These are phyloP conservation scores for Candida buenavistaensis DNA, from an alignment of 1,139 yeast species.

Conservation along the genomic window DNA sequence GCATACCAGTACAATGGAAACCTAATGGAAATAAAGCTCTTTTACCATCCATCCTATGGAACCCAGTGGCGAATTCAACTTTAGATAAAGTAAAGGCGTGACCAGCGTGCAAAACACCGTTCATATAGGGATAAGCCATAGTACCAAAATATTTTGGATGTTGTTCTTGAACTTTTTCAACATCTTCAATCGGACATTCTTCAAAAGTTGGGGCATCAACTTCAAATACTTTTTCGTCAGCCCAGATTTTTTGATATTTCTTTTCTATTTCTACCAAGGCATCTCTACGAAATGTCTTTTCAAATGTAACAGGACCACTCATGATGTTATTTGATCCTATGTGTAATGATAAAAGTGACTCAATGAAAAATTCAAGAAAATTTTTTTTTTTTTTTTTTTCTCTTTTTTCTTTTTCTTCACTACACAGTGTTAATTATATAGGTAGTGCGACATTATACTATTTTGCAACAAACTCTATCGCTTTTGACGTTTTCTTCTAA, in stretches of 20 bases:
- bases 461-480: too few species aligned
- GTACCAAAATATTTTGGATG: conserved; percentile 89
- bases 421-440: too few species aligned
- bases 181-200: conserved; percentile 58
- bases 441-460: too few species aligned
- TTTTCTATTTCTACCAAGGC: conserved; percentile 86
- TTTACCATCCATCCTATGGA: conserved; percentile 92
- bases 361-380: conserved; percentile 6
- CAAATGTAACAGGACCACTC: conserved; percentile 47
- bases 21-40: conserved; percentile 94
- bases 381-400: conserved; percentile 4
- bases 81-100: conserved; percentile 95
- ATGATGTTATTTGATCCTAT: conserved; percentile 16
- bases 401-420: too few species aligned
- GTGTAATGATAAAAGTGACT: conserved; percentile 4
- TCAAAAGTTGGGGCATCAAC: conserved; percentile 80
- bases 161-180: conserved; percentile 72
- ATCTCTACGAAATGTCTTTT: conserved; percentile 87
- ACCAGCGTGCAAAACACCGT: conserved; percentile 97
- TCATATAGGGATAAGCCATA: conserved; percentile 99
- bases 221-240: conserved; percentile 80
- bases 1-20: conserved; percentile 99
- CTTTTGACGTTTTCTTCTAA: conserved; percentile 12
- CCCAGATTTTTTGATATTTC: conserved; percentile 86
- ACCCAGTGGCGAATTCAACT: conserved; percentile 91